These are phyloP conservation scores for Pythium phragmitis DNA, from an alignment of 352 stramenopile genomes.

Conservation along the genomic window DNA sequence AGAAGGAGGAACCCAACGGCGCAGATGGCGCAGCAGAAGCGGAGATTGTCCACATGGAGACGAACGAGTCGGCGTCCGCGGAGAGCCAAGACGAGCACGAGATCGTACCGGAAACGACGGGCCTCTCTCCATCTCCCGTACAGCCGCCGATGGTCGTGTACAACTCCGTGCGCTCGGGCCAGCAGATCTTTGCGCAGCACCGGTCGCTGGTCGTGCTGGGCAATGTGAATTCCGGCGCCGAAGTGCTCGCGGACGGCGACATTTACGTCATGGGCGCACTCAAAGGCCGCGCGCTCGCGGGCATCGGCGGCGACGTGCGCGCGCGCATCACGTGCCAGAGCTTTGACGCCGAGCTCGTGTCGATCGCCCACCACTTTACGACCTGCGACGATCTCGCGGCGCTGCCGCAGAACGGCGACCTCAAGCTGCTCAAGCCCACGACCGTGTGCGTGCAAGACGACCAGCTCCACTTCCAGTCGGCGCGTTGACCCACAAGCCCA, in stretches of 20 bases:
- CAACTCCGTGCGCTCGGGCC: slow-evolving; percentile 77
- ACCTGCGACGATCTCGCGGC: slow-evolving; percentile 74
- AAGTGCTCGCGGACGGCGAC: slow-evolving; percentile 86
- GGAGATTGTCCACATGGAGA: not conserved
- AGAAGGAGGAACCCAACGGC: slow-evolving; percentile 3
- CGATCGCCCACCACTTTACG: slow-evolving; percentile 88
- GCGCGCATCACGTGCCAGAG: slow-evolving; percentile 72
- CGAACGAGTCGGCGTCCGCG: not conserved
- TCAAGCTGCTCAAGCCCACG: slow-evolving; percentile 57
- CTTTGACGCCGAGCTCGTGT: slow-evolving; percentile 90
- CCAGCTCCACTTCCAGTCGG: slow-evolving; percentile 62
- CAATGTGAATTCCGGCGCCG: slow-evolving; percentile 84
- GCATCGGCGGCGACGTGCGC: slow-evolving; percentile 70
- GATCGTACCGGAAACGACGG: not conserved
- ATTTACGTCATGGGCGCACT: slow-evolving; percentile 81
- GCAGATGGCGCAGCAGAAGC: not conserved
- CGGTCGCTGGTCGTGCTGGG: slow-evolving; percentile 81
- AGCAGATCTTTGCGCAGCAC: slow-evolving; percentile 86
- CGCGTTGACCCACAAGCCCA: slow-evolving; percentile 1
- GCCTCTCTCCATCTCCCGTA: not conserved
- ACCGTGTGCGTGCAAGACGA: slow-evolving; percentile 57
- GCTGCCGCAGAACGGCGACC: slow-evolving; percentile 34
- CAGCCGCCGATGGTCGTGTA: slow-evolving; percentile 63
- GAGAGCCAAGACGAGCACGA: slow-evolving; percentile 5
- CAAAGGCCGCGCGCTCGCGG: slow-evolving; percentile 83